A percentile compares a stretch with the other conserved stretches of the same genome.
These are phyloP conservation scores for Xylariomycetidae sp. DNA, from an alignment of 2,329 filamentous ascomycete species.

Conservation along the genomic window DNA sequence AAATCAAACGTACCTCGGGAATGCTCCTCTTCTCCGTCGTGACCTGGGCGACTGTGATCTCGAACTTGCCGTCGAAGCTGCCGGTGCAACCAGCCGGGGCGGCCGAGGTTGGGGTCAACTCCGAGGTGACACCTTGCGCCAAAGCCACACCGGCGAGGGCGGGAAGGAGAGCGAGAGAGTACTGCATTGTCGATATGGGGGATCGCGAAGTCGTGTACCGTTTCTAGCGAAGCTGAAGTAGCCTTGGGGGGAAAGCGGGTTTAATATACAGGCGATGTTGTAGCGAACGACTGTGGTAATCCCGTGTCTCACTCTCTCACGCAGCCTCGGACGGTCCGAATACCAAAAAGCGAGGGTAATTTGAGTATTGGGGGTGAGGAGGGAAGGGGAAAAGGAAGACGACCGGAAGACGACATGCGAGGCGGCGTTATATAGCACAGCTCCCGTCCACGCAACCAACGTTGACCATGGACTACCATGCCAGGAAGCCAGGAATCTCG, in stretches of 20 bases:
- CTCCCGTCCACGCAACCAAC: too few relatives aligned
- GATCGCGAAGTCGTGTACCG: too few relatives aligned
- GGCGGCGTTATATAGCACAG: background rate
- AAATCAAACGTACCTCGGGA: slow-evolving; percentile 23
- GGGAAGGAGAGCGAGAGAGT: slow-evolving; percentile 17
- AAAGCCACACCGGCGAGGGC: slow-evolving; percentile 33
- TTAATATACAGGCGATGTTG: slow-evolving; percentile 13
- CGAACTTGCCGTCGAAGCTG: slow-evolving; percentile 42
- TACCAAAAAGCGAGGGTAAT: too few relatives aligned
- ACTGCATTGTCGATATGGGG: slow-evolving; percentile 23
- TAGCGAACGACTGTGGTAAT: slow-evolving; percentile 20
- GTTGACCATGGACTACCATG: too few relatives aligned
- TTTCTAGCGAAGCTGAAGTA: too few relatives aligned
- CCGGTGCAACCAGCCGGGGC: slow-evolving; percentile 43
- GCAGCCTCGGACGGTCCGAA: slow-evolving; percentile 5
- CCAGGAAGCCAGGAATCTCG: too few relatives aligned
- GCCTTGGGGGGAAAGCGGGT: background rate
- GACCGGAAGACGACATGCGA: slow-evolving; percentile 1
- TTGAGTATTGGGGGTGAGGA: slow-evolving; percentile 1
- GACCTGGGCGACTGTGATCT: slow-evolving; percentile 41
- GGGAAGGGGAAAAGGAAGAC: slow-evolving; percentile 3
- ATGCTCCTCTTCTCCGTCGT: slow-evolving; percentile 28
- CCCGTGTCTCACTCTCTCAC: slow-evolving; percentile 14
- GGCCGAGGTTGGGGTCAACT: slow-evolving; percentile 37
- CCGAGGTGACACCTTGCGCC: slow-evolving; percentile 34